phyloP scores from a whole-genome alignment of 768 basidiomycete genomes.

The Phanerodontia chrysosporium region DNA sequence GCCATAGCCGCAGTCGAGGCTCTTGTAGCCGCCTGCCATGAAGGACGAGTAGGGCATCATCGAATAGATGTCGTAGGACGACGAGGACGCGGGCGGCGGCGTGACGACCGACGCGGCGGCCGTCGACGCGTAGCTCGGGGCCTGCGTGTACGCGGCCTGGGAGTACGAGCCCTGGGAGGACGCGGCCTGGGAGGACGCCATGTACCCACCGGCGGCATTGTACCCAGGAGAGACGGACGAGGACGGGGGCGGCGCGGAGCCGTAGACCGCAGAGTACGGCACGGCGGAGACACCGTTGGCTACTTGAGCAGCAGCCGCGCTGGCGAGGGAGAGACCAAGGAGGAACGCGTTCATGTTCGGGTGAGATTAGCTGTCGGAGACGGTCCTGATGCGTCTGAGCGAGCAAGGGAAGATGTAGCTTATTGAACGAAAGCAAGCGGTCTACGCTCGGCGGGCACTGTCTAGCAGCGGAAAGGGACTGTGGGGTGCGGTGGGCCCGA shows the following conservation, averaged over 20 bases:
- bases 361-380: slow-evolving; percentile 28
- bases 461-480: slow-evolving; percentile 53
- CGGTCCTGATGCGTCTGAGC: slow-evolving; percentile 22
- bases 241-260: slow-evolving; percentile 30
- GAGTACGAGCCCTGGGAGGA: slow-evolving; percentile 6
- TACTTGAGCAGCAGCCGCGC: slow-evolving; percentile 54
- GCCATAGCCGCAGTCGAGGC: slow-evolving; percentile 69
- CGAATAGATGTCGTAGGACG: slow-evolving; percentile 28
- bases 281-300: slow-evolving; percentile 38
- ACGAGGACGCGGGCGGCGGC: slow-evolving; percentile 27
- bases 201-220: neutral
- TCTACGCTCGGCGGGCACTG: slow-evolving; percentile 68
- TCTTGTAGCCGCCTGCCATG: slow-evolving; percentile 59
- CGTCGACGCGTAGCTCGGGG: slow-evolving; percentile 11
- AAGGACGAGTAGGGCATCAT: slow-evolving; percentile 59
- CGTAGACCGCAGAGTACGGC: slow-evolving; percentile 14
- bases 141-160: slow-evolving; percentile 11
- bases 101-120: slow-evolving; percentile 27
- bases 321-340: slow-evolving; percentile 54
- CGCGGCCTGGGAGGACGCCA: neutral
- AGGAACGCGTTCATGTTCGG: slow-evolving; percentile 59
- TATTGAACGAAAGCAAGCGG: slow-evolving; percentile 45
- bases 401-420: slow-evolving; percentile 39
- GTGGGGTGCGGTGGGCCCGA: slow-evolving; percentile 34
- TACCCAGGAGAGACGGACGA: neutral